These are phyloP conservation scores for Scheffersomyces amazonensis DNA, from an alignment of 805 yeast species.

Conservation along the genomic window DNA sequence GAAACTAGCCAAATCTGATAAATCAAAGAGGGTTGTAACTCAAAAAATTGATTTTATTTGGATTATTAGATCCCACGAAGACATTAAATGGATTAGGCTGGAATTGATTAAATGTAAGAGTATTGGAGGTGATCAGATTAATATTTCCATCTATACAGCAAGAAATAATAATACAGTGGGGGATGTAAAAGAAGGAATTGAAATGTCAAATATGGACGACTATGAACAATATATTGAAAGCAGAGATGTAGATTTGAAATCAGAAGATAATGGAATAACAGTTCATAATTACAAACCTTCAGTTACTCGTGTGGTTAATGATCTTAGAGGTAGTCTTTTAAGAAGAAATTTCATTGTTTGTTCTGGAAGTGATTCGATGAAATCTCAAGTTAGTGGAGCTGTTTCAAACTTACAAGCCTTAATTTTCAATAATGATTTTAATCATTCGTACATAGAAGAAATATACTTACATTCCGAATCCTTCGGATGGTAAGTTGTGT, in stretches of 20 bases:
- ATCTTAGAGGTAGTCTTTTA: conserved; percentile 11
- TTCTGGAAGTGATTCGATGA: conserved; percentile 46
- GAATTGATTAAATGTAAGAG: conserved; percentile 30
- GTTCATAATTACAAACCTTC: conserved; percentile 19
- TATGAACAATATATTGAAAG: conserved; percentile 1
- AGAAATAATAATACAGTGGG: conserved; percentile 2
- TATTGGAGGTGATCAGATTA: conserved; percentile 23
- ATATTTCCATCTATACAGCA: conserved; percentile 23
- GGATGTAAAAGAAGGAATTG: neutral
- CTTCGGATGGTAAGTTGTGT: conserved; percentile 38
- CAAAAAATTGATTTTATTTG: conserved; percentile 40
- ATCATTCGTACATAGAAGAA: conserved; percentile 32
- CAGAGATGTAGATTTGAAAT: neutral
- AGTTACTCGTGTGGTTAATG: conserved; percentile 13
- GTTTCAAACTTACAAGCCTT: conserved; percentile 39
- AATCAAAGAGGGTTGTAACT: conserved; percentile 9
- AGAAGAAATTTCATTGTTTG: conserved; percentile 40
- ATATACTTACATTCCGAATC: conserved; percentile 50
- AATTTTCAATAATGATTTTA: conserved; percentile 26
- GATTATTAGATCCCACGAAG: conserved; percentile 34
- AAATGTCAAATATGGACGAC: conserved; percentile 4
- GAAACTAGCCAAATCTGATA: conserved; percentile 7
- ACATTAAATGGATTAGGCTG: conserved; percentile 37
- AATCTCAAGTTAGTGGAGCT: conserved; percentile 32
- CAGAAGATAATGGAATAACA: conserved; percentile 5